Percentiles rank a stretch among this genome's conserved stretches.
These are phyloP conservation scores for Arthrobotrys sinensis DNA, from an alignment of 2,329 filamentous ascomycete species.

Conservation along the genomic window DNA sequence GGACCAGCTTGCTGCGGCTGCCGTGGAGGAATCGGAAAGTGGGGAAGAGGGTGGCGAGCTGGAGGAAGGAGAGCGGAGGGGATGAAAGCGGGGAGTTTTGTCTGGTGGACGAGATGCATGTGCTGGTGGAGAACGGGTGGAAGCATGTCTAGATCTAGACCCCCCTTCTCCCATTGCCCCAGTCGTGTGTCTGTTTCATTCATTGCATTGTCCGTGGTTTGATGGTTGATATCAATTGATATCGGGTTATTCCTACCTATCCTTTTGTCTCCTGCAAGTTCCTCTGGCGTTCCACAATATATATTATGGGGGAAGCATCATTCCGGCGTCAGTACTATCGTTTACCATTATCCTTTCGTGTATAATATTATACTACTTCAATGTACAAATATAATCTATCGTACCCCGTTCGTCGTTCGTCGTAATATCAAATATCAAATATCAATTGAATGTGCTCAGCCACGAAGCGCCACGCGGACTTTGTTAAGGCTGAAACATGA, in stretches of 20 bases:
- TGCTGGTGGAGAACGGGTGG: slow-evolving; percentile 74
- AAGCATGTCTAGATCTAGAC: slow-evolving; percentile 70
- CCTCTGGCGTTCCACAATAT: too few relatives aligned
- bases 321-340: too few relatives aligned
- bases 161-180: background rate
- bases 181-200: background rate
- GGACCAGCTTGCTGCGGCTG: slow-evolving; percentile 66
- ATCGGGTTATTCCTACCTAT: too few relatives aligned
- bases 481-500: slow-evolving; percentile 19
- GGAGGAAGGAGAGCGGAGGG: slow-evolving; percentile 69
- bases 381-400: too few relatives aligned
- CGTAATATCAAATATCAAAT: too few relatives aligned
- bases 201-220: too few relatives aligned
- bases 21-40: slow-evolving; percentile 68
- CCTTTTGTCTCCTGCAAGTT: too few relatives aligned
- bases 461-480: slow-evolving; percentile 29
- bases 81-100: slow-evolving; percentile 67
- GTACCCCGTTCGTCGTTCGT: too few relatives aligned
- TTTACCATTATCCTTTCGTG: too few relatives aligned
- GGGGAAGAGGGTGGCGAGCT: slow-evolving; percentile 67
- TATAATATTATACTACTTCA: too few relatives aligned
- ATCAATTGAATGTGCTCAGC: slow-evolving; percentile 11
- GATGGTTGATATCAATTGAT: too few relatives aligned
- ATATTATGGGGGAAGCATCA: too few relatives aligned
- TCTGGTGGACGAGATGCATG: slow-evolving; percentile 76